Evolutionary conservation across 1,139 yeast species (phyloP).

Genomic region (Candida sp.): DNA sequence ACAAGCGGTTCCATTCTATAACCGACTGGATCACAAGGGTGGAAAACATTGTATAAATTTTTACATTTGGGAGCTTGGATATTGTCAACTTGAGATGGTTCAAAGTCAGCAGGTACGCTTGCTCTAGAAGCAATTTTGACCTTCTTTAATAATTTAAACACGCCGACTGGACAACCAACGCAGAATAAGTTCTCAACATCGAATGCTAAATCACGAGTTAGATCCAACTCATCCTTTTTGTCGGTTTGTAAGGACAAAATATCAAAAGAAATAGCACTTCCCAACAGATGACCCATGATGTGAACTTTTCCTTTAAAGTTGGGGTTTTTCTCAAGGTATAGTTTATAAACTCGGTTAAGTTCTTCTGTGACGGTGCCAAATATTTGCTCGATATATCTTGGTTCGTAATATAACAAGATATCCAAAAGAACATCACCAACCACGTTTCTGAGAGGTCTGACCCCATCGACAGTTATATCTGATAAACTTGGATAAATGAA

Average conservation of each 20-base stretch:
- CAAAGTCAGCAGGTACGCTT: constrained; percentile 15
- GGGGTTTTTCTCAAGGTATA: constrained; percentile 65
- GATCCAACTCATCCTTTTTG: constrained; percentile 15
- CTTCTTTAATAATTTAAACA: constrained; percentile 69
- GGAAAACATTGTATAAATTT: constrained; percentile 73
- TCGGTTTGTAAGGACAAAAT: constrained; percentile 59
- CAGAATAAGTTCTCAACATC: constrained; percentile 74
- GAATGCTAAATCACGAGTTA: constrained; percentile 50
- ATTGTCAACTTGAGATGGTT: constrained; percentile 12
- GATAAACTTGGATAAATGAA: constrained; percentile 58
- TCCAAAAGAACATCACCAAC: constrained; percentile 88
- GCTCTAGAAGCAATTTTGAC: constrained; percentile 46
- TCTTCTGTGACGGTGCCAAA: constrained; percentile 64
- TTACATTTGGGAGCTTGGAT: constrained; percentile 46
- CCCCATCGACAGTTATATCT: constrained; percentile 79
- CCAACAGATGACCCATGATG: constrained; percentile 87
- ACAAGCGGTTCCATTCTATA: constrained; percentile 84
- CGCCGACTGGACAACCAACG: constrained; percentile 89
- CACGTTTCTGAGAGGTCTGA: constrained; percentile 70
- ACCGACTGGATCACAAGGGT: constrained; percentile 88
- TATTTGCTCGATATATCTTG: constrained; percentile 61
- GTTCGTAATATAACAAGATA: constrained; percentile 80
- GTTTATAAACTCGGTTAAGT: constrained; percentile 63
- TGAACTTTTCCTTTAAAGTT: constrained; percentile 76
- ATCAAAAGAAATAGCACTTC: constrained; percentile 84